phyloP scores from a whole-genome alignment of 1,139 yeast genomes.

The Geotrichum phurueaensis region DNA sequence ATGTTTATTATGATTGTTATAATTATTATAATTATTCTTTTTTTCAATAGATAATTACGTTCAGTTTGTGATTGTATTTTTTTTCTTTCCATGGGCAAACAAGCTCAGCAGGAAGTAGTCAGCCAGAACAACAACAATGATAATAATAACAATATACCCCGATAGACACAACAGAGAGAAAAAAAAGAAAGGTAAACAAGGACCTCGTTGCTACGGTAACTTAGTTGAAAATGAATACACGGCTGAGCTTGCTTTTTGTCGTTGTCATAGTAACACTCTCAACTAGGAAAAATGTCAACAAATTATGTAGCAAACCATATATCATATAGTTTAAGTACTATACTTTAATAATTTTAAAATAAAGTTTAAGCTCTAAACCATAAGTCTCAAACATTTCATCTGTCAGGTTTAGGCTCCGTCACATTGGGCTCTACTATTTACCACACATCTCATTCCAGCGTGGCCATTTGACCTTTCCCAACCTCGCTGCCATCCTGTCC shows the following conservation, averaged over 20 bases:
- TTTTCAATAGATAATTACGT: background rate
- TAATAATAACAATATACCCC: background rate
- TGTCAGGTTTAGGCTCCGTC: background rate
- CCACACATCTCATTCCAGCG: background rate
- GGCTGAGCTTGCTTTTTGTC: background rate
- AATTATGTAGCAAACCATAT: no score
- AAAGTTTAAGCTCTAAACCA: background rate
- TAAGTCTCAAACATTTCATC: background rate
- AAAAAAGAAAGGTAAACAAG: background rate
- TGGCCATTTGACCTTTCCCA: background rate
- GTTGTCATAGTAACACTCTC: background rate
- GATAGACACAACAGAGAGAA: background rate
- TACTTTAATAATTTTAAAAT: background rate
- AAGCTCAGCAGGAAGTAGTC: background rate
- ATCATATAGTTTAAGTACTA: no score
- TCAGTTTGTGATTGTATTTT: background rate
- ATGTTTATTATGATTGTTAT: no score
- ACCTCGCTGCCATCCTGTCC: background rate
- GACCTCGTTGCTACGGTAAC: background rate
- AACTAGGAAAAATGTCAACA: background rate
- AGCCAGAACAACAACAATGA: no score
- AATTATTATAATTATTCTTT: background rate
- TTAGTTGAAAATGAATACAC: background rate
- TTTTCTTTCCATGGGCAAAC: background rate
- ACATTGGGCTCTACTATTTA: background rate